These are phyloP conservation scores for Phanerochaete sordida DNA, from an alignment of 768 basidiomycete genomes.

Conservation along the genomic window DNA sequence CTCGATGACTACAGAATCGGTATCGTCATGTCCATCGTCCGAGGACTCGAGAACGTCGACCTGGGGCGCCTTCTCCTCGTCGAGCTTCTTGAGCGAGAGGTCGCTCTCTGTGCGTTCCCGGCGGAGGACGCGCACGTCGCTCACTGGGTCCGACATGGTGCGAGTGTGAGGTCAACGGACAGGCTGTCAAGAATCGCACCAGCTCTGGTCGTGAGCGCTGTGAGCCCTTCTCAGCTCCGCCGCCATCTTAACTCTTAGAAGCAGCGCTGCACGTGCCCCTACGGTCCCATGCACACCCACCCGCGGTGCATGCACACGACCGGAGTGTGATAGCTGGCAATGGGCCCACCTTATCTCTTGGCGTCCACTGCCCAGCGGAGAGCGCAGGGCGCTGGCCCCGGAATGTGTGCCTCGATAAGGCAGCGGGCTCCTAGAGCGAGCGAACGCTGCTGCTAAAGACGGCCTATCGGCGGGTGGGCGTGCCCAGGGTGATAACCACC, in stretches of 20 bases:
- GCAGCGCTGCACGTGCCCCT: no score
- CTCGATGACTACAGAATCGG: slow-evolving; percentile 30
- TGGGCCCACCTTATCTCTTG: no score
- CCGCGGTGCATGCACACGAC: no score
- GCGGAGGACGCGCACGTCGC: slow-evolving; percentile 9
- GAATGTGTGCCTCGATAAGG: not conserved
- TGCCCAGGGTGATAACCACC: not conserved
- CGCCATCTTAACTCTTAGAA: no score
- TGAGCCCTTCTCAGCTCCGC: no score
- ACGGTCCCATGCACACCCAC: no score
- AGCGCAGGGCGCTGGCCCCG: not conserved
- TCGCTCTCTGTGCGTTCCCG: slow-evolving; percentile 7
- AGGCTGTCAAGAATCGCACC: no score
- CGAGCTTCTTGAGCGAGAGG: slow-evolving; percentile 12
- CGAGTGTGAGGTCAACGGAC: not conserved
- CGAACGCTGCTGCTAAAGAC: not conserved
- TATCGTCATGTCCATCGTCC: slow-evolving; percentile 15
- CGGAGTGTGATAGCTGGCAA: no score
- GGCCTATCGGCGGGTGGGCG: not conserved
- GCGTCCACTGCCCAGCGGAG: not conserved
- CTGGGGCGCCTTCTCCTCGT: slow-evolving; percentile 17
- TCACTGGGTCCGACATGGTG: not conserved
- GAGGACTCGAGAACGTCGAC: slow-evolving; percentile 5
- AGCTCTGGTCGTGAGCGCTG: no score
- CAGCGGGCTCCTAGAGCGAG: not conserved